Conservation (phyloP, 495 filamentous ascomycete genomes). For the Talaromyces adpressus region DNA sequence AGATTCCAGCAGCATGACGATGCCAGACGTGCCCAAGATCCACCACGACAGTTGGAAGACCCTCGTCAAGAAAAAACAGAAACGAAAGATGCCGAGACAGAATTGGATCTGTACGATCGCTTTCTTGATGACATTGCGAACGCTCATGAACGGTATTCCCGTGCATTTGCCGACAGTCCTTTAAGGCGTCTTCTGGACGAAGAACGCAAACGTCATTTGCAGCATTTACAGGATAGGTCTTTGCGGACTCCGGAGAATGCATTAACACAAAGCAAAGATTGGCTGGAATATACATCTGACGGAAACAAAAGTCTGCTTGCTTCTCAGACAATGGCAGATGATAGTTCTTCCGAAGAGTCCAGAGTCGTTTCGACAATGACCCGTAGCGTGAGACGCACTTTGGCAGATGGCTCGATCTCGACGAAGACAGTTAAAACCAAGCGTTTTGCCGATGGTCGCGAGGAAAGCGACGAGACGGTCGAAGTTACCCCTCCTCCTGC, state of each 20-base stretch:
- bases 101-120: slow-evolving; percentile 39
- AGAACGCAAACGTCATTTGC: slow-evolving; percentile 18
- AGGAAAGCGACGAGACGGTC: slow-evolving; percentile 46
- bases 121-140: slow-evolving; percentile 34
- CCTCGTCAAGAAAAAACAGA: neutral
- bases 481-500: slow-evolving; percentile 20
- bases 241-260: slow-evolving; percentile 12
- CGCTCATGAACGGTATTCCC: slow-evolving; percentile 24
- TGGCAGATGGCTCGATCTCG: slow-evolving; percentile 54
- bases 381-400: slow-evolving; percentile 44
- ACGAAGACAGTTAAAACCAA: slow-evolving; percentile 55
- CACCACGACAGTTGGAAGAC: slow-evolving; percentile 5
- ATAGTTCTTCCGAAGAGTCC: slow-evolving; percentile 7
- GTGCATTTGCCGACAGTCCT: slow-evolving; percentile 21
- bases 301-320: slow-evolving; percentile 19
- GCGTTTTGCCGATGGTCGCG: slow-evolving; percentile 56
- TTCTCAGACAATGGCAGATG: slow-evolving; percentile 4
- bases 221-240: slow-evolving; percentile 5
- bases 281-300: slow-evolving; percentile 26
- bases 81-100: slow-evolving; percentile 20
- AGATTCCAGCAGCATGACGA: slow-evolving; percentile 11
- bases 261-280: slow-evolving; percentile 18
- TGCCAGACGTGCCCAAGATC: neutral
- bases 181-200: slow-evolving; percentile 28
- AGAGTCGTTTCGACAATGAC: slow-evolving; percentile 51